Conservation (phyloP, 768 basidiomycete genomes). For the Agaricus subrufescens region DNA sequence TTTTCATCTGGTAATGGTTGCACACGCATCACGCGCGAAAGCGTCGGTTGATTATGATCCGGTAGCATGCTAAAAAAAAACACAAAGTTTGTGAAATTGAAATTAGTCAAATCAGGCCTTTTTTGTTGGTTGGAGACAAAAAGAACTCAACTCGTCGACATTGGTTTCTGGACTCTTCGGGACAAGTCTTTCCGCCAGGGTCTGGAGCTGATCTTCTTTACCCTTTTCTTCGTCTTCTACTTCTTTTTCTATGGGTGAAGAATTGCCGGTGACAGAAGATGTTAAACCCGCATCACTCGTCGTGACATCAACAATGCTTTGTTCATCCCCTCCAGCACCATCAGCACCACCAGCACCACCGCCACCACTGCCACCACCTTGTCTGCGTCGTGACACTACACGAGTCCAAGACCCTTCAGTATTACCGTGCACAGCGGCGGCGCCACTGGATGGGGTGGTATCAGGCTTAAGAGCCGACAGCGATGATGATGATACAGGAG, state of each 20-base stretch:
- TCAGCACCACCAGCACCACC: too few species aligned
- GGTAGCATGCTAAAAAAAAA: slow-evolving; percentile 53
- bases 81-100: not conserved
- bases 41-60: slow-evolving; percentile 44
- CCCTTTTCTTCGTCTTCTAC: slow-evolving; percentile 20
- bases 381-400: slow-evolving; percentile 43
- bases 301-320: slow-evolving; percentile 28
- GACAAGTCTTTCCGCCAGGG: slow-evolving; percentile 61
- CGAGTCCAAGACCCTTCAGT: slow-evolving; percentile 71
- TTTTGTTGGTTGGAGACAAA: too few species aligned
- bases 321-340: slow-evolving; percentile 11
- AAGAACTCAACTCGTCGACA: slow-evolving; percentile 50
- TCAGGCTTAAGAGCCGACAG: too few species aligned
- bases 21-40: slow-evolving; percentile 70
- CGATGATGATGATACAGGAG: not conserved
- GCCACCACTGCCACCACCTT: slow-evolving; percentile 6
- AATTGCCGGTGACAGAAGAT: slow-evolving; percentile 35
- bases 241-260: slow-evolving; percentile 31
- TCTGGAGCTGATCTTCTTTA: slow-evolving; percentile 19
- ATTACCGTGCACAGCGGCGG: slow-evolving; percentile 18
- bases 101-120: not conserved
- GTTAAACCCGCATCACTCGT: slow-evolving; percentile 50
- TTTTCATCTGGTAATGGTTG: slow-evolving; percentile 51
- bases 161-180: slow-evolving; percentile 62
- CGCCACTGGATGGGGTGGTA: slow-evolving; percentile 3